Evolutionary conservation across 345 rosid genomes (phyloP).

Genomic region (Dovyalis caffra): DNA sequence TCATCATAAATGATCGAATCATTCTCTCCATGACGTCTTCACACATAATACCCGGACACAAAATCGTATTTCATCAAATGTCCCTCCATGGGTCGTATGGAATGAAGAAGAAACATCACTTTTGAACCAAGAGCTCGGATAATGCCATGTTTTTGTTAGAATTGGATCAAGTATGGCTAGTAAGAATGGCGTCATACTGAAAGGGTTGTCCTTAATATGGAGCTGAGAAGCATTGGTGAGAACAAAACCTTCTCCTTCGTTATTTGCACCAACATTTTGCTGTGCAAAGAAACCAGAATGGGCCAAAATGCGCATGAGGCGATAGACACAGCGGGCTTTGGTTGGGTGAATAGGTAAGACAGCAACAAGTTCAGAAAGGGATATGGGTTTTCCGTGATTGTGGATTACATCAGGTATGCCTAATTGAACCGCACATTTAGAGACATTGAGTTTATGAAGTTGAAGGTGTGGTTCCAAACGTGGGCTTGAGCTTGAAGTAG

Average conservation of each 20-base stretch:
- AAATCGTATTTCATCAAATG: no score
- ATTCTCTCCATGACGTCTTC: no score
- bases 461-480: constrained; percentile 13
- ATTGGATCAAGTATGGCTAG: constrained; percentile 9
- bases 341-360: constrained; percentile 11
- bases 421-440: constrained; percentile 9
- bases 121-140: constrained; percentile 12
- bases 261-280: not conserved
- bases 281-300: constrained; percentile 12
- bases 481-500: constrained; percentile 13
- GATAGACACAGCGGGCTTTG: not conserved
- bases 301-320: constrained; percentile 17
- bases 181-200: constrained; percentile 13
- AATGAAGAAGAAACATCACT: constrained; percentile 12
- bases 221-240: constrained; percentile 21
- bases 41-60: no score
- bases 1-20: no score
- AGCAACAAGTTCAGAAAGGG: no score
- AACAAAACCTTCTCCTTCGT: constrained; percentile 17
- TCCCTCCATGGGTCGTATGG: constrained; percentile 14
- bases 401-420: constrained; percentile 11
- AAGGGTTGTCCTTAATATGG: constrained; percentile 18
- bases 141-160: no score
- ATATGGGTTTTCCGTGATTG: constrained; percentile 16
- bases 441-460: constrained; percentile 20